Base-by-base conservation (phyloP, 2,329 filamentous ascomycete genomes). In the Setomelanomma holmii region DNA sequence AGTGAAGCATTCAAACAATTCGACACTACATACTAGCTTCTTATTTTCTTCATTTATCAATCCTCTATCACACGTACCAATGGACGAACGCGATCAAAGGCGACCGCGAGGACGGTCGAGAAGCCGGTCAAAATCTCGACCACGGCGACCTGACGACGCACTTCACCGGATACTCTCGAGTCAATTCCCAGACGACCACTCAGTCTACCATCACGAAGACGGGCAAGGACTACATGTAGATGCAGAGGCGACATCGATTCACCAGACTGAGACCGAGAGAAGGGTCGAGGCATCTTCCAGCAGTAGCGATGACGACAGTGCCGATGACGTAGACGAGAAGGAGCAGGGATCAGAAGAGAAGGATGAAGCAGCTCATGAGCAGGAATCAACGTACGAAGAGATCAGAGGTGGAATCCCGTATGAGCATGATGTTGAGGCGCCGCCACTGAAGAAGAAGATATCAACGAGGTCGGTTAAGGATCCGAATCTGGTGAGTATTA, bases 171-270 rank as follows among this genome's bases (percentile, higher is more conserved):
- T 70, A 2, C 60, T 69, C 12, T 72, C 72, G 3, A 62, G 48
- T 10, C 64, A 71, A 41, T 68, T 71, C 20, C 63, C 69, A 11
- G 70, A 74, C 51, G 70, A 75, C 55, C 64, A 69, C 33, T 72
- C 66, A 6, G 67, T 73, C 1, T 72, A 73, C 33, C 66, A 74
- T 45, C 66, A 68, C 44, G 65, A 72, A 41, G 63, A 67, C 33
- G 67, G 64, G 5, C 65, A 71, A 36, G 63, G 61, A 1, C 24
- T 60, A 11, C 56, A 65, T 51, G 51, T 71, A 7, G 45, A 66
- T n/a, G 23, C 24, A 21, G 60, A 67, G 40, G 48, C 61, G 12
- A 40, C 35, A 10, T 69, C 68, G 7, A 23, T 67, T 2, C 58
- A 67, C 40, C 61, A 64, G 30, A 67, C 65, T 1, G 67, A 70